Percentiles rank a stretch among this genome's conserved stretches.
Conservation (phyloP, 768 basidiomycete genomes). For the Phylloporus sp. region DNA sequence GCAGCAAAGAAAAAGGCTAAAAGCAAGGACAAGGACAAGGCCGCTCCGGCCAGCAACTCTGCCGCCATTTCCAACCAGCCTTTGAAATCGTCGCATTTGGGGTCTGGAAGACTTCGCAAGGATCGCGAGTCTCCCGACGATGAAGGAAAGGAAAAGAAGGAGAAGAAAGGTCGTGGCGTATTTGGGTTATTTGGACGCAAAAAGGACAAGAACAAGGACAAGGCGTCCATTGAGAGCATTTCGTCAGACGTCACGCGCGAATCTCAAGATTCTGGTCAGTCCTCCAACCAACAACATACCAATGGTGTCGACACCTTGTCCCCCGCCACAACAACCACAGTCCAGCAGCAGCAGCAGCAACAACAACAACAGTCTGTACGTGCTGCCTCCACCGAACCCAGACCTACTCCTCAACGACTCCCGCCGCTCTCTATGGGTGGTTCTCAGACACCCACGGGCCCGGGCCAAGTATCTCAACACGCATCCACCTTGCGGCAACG, state of each 20-base stretch:
- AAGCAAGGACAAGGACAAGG: slow-evolving; percentile 46
- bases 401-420: slow-evolving; percentile 19
- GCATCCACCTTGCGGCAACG: slow-evolving; percentile 71
- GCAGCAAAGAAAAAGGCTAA: slow-evolving; percentile 47
- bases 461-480: slow-evolving; percentile 51
- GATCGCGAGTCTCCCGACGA: slow-evolving; percentile 42
- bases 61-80: slow-evolving; percentile 27
- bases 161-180: slow-evolving; percentile 67
- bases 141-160: slow-evolving; percentile 50
- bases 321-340: slow-evolving; percentile 47
- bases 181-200: slow-evolving; percentile 74
- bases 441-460: slow-evolving; percentile 28
- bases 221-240: slow-evolving; percentile 46
- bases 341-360: slow-evolving; percentile 61
- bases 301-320: slow-evolving; percentile 34
- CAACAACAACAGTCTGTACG: slow-evolving; percentile 48
- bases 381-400: slow-evolving; percentile 13
- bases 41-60: slow-evolving; percentile 26
- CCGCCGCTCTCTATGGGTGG: slow-evolving; percentile 17
- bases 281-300: slow-evolving; percentile 40
- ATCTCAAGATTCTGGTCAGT: slow-evolving; percentile 63
- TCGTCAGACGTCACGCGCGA: slow-evolving; percentile 44
- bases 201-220: slow-evolving; percentile 71
- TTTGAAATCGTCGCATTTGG: slow-evolving; percentile 9
- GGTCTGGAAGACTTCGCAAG: slow-evolving; percentile 39